A percentile compares a stretch with the other conserved stretches of the same genome.
Conservation (phyloP, 441 rosid species). For the Biscutella laevigata region DNA sequence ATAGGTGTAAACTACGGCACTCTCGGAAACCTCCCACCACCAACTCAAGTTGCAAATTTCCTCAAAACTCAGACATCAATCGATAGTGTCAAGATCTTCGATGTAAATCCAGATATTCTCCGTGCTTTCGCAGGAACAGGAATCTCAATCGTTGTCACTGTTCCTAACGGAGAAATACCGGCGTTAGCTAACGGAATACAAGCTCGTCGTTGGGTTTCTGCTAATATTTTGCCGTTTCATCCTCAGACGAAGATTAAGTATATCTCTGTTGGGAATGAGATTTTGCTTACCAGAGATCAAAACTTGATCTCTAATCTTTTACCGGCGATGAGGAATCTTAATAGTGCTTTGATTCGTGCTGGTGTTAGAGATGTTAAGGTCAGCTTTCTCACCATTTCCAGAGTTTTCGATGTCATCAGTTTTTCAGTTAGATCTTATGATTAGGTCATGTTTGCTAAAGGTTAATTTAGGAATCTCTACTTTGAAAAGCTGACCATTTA, state of each 20-base stretch:
- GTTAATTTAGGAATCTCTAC: background rate
- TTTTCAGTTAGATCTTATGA: too few species aligned
- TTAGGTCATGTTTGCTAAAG: too few species aligned
- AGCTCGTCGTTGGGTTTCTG: conserved; percentile 44
- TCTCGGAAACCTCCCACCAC: conserved; percentile 52
- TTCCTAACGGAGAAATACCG: conserved; percentile 44
- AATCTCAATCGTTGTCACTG: conserved; percentile 43
- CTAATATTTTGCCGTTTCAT: conserved; percentile 39
- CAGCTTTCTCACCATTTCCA: background rate
- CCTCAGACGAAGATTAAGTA: conserved; percentile 45
- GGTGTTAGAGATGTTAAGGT: conserved; percentile 54
- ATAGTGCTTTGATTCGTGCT: conserved; percentile 38
- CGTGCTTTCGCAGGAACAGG: conserved; percentile 48
- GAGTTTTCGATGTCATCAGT: background rate
- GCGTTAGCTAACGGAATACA: conserved; percentile 25
- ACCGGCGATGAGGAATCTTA: conserved; percentile 49
- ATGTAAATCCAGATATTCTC: conserved; percentile 45
- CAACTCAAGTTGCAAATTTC: conserved; percentile 48
- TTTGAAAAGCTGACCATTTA: background rate
- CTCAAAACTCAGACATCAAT: conserved; percentile 38
- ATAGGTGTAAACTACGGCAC: conserved; percentile 66
- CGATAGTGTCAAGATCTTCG: conserved; percentile 48
- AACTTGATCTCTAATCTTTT: conserved; percentile 36
- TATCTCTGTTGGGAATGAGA: conserved; percentile 45
- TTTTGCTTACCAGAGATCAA: conserved; percentile 30